These are phyloP conservation scores for Adansonia madagascariensis DNA, from an alignment of 441 rosid genomes.

Conservation along the genomic window DNA sequence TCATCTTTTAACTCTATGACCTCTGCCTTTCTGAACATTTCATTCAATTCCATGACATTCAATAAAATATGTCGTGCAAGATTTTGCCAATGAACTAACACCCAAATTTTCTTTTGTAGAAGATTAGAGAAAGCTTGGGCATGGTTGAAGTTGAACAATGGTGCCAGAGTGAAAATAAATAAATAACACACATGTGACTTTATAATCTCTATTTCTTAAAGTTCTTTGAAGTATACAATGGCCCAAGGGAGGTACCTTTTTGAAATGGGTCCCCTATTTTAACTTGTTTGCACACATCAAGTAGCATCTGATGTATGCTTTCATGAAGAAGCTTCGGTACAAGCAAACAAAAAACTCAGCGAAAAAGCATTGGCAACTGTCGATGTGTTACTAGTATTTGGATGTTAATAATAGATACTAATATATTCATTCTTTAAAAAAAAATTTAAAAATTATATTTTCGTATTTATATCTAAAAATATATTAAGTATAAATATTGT, in stretches of 20 bases:
- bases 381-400: no score
- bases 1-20: not conserved
- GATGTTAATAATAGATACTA: no score
- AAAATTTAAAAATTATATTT: no score
- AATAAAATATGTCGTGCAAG: not conserved
- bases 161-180: not conserved
- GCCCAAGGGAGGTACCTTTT: slow-evolving; percentile 86
- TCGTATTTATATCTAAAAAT: no score
- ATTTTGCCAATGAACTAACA: not conserved
- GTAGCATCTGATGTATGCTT: slow-evolving; percentile 68
- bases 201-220: slow-evolving; percentile 71
- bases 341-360: slow-evolving; percentile 28
- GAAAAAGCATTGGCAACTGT: slow-evolving; percentile 11
- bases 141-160: not conserved
- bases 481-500: not conserved
- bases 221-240: slow-evolving; percentile 73
- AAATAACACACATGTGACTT: slow-evolving; percentile 76
- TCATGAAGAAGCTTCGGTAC: slow-evolving; percentile 81
- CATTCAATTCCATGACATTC: not conserved
- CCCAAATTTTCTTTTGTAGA: not conserved
- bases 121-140: not conserved
- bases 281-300: slow-evolving; percentile 78
- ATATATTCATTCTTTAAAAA: not conserved
- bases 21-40: no score
- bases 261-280: slow-evolving; percentile 95